Evolutionary conservation across 768 basidiomycete species (phyloP), one percentile per base, ranked within the genome.

Genomic region (Lentinula raphanica): DNA sequence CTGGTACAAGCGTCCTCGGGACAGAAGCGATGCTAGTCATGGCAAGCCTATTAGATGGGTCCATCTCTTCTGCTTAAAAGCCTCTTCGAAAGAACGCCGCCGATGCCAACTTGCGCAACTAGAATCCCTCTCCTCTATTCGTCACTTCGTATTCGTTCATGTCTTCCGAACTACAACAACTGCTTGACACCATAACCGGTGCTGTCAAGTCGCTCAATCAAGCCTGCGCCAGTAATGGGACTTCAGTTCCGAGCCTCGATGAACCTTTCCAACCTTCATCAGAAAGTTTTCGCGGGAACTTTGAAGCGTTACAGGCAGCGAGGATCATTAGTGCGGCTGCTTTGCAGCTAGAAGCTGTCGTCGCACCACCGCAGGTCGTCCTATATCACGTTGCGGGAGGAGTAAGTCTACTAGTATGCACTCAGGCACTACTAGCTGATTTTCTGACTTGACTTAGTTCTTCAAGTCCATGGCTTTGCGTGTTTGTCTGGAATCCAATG

Each of bases 401-500:
- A 19, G 72, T 69, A 40, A 5, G 71, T 64, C 21, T n/a, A n/a
- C n/a, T 32, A 68, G 66, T 58, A 68, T 55, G 62, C 63, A 44
- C 62, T 66, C 55, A 63, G n/a, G 3, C 6, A 2, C 17, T 36
- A 19, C 9, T 21, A 7, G 19, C 12, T 35, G 8, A 29, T 28
- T 29, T 29, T 9, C 25, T 35, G 13, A 2, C 3, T 23, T 36
- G n/a, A 3, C 25, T 12, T 40, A 72, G 69, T 62, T 68, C 54
- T 63, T 63, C 45, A 64, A 67, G 57, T 64, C 71, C 2, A 63
- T 70, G 9, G 69, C 69, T 9, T 17, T 71, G 15, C 67, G 70
- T 11, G 64, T 67, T 35, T 71, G 69, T 44, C 51, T 71, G 3
- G 70, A 73, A 55, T 67, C 68, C 1, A 67, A 72, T 51, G 74